Conservation (phyloP, 495 filamentous ascomycete species). For the Apiosordaria backusii region DNA sequence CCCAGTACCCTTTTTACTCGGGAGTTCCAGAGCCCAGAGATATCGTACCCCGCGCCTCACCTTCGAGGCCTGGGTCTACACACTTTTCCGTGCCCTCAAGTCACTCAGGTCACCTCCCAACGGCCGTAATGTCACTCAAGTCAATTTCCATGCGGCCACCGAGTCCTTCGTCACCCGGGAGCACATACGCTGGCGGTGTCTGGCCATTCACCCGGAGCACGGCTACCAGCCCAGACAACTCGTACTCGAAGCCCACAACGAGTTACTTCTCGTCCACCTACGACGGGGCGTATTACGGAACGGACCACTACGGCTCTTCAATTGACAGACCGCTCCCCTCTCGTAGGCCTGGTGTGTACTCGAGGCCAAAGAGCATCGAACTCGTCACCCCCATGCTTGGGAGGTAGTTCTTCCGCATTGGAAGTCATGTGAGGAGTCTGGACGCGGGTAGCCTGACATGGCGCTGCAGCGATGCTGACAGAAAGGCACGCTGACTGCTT, state of each 20-base stretch:
- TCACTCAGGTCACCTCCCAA: constrained; percentile 29
- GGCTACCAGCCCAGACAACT: constrained; percentile 43
- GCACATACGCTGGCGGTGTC: constrained; percentile 32
- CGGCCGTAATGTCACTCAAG: constrained; percentile 43
- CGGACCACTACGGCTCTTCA: constrained; percentile 32
- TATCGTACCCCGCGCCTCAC: constrained; percentile 51
- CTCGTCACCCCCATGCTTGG: constrained; percentile 49
- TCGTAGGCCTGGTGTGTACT: constrained; percentile 43
- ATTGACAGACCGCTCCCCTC: constrained; percentile 44
- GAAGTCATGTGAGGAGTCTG: neutral
- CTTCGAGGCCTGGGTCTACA: constrained; percentile 42
- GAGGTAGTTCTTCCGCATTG: constrained; percentile 28
- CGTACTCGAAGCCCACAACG: constrained; percentile 39
- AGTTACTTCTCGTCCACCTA: constrained; percentile 46
- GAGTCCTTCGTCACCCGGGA: constrained; percentile 44
- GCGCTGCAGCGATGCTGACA: neutral
- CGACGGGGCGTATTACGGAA: constrained; percentile 39
- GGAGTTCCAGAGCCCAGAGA: constrained; percentile 44
- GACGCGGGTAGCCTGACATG: neutral
- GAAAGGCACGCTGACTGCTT: neutral
- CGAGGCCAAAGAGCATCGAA: constrained; percentile 50
- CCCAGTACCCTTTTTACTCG: constrained; percentile 36
- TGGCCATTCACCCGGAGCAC: constrained; percentile 48
- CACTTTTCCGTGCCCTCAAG: constrained; percentile 43
- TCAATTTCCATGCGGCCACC: constrained; percentile 42